Evolutionary conservation across 148 eudicot genomes (phyloP), one percentile per base, ranked within the genome.

Genomic region (Chenopodium formosanum): DNA sequence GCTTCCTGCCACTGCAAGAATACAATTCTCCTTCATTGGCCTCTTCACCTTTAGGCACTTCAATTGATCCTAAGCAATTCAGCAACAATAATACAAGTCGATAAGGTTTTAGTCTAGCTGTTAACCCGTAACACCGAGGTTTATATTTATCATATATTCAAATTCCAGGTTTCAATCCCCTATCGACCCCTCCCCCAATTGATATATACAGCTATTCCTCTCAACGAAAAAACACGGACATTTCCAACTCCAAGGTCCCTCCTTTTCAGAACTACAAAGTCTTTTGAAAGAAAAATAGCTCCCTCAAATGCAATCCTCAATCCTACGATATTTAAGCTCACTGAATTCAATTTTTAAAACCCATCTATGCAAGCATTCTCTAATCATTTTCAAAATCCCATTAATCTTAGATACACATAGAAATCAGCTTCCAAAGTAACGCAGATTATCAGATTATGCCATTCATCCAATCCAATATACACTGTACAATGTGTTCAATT

Each of bases 31-130:
- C 85, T 78, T 78, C 85, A 77, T 85, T 77, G 79, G 50, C 80
- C 58, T 79, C 88, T 82, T 46, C 82, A 75, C 62, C 74, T 23
- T 73, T 56, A 70, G 62, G 79, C 5, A 76, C 76, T 9, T 74
- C 82, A 80, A 84, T 88, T 80, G 77, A 72, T 88, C 98, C 82
- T 96, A 89, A 87, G 77, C 73, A 72, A 44, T 74, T 20, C 27
- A 81, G 74, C 27, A 58, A 47, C 72, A 62, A 72, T 56, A 22
- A 63, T 40, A 5, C 73, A 40, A 29, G 52, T 78, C 72, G 58
- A 9, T 4, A 65, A 70, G 56, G 29, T 44, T 47, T 62, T 16
- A 37, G 52, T 29, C 74, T 40, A 17, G 4, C 19, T 13, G 10
- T 2, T 32, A 3, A 69, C 37, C 3, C 22, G 27, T 52, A 74